A percentile compares a stretch with the other conserved stretches of the same genome.
These are phyloP conservation scores for Urtica urens DNA, from an alignment of 306 rosid species.

Conservation along the genomic window DNA sequence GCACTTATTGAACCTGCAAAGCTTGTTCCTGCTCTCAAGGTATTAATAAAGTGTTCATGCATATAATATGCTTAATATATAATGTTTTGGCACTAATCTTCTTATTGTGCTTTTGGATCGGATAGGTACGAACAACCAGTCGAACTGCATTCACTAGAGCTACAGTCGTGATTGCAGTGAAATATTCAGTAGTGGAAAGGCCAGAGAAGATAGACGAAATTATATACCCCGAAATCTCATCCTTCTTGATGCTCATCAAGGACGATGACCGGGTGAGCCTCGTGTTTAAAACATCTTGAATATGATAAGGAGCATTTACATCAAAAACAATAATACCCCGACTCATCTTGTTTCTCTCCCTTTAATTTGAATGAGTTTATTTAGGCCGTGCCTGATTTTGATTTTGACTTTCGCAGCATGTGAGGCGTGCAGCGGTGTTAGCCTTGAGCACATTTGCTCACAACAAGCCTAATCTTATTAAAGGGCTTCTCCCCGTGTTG, in stretches of 20 bases:
- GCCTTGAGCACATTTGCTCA: constrained; percentile 96
- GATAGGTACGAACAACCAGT: constrained; percentile 73
- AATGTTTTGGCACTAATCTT: constrained; percentile 8
- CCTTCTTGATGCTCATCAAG: constrained; percentile 94
- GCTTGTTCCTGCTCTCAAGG: constrained; percentile 98
- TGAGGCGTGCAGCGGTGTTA: constrained; percentile 98
- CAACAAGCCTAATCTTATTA: constrained; percentile 90
- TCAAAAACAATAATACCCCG: not conserved
- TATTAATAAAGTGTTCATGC: constrained; percentile 19
- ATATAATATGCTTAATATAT: not conserved
- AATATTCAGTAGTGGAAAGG: constrained; percentile 94
- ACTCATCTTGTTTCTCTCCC: not conserved
- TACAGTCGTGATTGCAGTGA: constrained; percentile 96
- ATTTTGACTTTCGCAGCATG: constrained; percentile 63
- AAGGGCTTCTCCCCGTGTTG: constrained; percentile 90
- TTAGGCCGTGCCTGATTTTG: constrained; percentile 17
- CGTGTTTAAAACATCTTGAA: not conserved
- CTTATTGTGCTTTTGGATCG: constrained; percentile 10
- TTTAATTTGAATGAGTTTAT: constrained; percentile 11
- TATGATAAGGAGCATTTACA: not conserved
- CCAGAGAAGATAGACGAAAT: constrained; percentile 95
- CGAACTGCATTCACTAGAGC: constrained; percentile 96
- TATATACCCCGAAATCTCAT: constrained; percentile 82
- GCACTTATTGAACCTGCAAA: constrained; percentile 94
- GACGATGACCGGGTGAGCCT: constrained; percentile 80